A percentile compares a stretch with the other conserved stretches of the same genome.
Conservation (phyloP, 345 rosid species). For the Brassica juncea region DNA sequence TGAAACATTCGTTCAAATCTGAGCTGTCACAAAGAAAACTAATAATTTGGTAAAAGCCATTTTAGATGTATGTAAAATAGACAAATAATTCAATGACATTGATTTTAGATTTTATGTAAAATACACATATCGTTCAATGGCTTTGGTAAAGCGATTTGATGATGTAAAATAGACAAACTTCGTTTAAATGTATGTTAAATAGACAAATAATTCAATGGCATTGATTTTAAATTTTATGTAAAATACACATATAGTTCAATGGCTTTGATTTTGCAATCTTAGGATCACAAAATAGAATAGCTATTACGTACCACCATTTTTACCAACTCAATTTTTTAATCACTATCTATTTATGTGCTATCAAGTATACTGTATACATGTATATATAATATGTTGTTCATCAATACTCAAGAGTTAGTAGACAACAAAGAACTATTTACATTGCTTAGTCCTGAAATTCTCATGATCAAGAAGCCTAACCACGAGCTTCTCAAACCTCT, state of each 20-base stretch:
- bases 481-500: conserved; percentile 71
- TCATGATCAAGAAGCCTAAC: conserved; percentile 66
- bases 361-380: no score
- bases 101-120: no score
- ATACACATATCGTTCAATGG: neutral
- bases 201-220: neutral
- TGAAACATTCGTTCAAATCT: neutral
- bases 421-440: conserved; percentile 50
- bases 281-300: neutral
- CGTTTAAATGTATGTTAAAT: neutral
- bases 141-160: no score
- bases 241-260: neutral
- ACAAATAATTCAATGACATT: neutral
- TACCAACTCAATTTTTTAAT: neutral
- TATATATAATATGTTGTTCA: neutral
- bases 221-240: neutral
- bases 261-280: neutral
- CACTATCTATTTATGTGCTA: neutral
- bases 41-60: neutral
- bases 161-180: neutral
- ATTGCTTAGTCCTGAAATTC: conserved; percentile 72
- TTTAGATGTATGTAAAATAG: neutral
- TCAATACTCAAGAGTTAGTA: conserved; percentile 5
- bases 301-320: neutral
- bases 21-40: neutral